These are phyloP conservation scores for Endogone sp. DNA, from an alignment of 192 early-diverging fungal genomes.

Conservation along the genomic window DNA sequence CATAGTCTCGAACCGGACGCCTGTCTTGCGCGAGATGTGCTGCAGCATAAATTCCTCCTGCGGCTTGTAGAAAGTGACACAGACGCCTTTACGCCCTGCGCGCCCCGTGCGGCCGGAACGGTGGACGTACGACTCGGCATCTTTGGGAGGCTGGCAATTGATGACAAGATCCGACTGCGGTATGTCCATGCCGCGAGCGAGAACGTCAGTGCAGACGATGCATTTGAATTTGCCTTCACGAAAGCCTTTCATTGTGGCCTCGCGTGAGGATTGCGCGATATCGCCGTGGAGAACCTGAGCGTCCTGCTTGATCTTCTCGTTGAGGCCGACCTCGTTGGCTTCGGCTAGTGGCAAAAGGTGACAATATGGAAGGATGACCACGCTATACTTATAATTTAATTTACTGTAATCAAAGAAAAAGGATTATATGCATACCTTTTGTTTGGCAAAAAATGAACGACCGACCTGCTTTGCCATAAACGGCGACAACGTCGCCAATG, in stretches of 20 bases:
- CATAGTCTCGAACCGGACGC: constrained; percentile 76
- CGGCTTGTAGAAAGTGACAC: constrained; percentile 92
- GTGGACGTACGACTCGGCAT: constrained; percentile 94
- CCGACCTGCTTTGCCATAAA: constrained; percentile 79
- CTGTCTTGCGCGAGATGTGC: constrained; percentile 72
- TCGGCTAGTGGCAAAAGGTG: constrained; percentile 39
- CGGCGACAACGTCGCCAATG: constrained; percentile 90
- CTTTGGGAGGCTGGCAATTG: constrained; percentile 92
- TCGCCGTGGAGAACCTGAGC: constrained; percentile 87
- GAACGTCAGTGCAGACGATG: constrained; percentile 92
- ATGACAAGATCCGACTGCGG: constrained; percentile 96
- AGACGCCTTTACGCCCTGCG: constrained; percentile 81
- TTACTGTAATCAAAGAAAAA: not conserved
- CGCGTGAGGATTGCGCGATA: constrained; percentile 74
- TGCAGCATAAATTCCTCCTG: constrained; percentile 78
- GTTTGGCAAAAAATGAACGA: constrained; percentile 96
- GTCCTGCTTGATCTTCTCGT: constrained; percentile 71
- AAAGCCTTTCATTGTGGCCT: constrained; percentile 80
- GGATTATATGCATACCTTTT: constrained; percentile 43
- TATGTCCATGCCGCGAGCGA: constrained; percentile 94
- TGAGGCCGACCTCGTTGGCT: constrained; percentile 76
- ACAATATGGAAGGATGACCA: too few relatives aligned
- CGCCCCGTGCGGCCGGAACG: constrained; percentile 93
- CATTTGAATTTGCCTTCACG: constrained; percentile 80
- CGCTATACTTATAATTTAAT: too few relatives aligned